Evolutionary conservation across 1,139 yeast genomes (phyloP), one percentile per base, ranked within the genome.

Genomic region (Sugiyamaella japonica): DNA sequence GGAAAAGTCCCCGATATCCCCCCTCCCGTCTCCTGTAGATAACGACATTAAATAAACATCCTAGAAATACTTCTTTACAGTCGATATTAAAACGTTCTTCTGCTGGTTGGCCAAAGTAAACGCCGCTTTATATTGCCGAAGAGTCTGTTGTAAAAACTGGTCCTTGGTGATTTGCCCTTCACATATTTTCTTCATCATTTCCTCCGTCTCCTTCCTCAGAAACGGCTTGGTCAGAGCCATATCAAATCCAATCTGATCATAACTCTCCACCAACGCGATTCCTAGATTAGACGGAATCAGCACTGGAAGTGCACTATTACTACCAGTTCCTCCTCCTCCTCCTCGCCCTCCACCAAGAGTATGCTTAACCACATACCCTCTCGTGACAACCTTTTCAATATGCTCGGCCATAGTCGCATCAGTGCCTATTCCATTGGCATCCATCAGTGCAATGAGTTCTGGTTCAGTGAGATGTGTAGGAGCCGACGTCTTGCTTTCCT

Each of bases 341-440:
- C 38, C 16, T 12, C 38, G 15, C 7, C 16, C 38, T 3, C 42
- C 36, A 5, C 49, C 49, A 2, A 16, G 49, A 20, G 52, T 29
- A 15, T 45, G 48, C 55, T 85, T 84, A 13, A 73, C 72, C 2
- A 88, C 82, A 65, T 91, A 95, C 32, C 83, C 82, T 53, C 99
- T 73, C 9, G 70, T 69, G 25, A 80, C 73, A 46, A 95, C 84
- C 66, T 88, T 91, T 57, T 87, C 91, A 38, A 95, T 93, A 70
- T 95, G 99, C 44, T 93, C 99, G 0, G 99, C 99, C 73, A 95
- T 95, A 0, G 99, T 95, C 1, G 99, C 99, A 74, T 95, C 99
- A 0, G 99, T 95, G 1, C 99, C 99, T 48, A 95, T 95, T 0
- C 98, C 98, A 71, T 95, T 95, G 6, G 83, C 89, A 73, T 95